Evolutionary conservation across 78 protist species (phyloP).

Genomic region (Dictyostelium firmibasis): DNA sequence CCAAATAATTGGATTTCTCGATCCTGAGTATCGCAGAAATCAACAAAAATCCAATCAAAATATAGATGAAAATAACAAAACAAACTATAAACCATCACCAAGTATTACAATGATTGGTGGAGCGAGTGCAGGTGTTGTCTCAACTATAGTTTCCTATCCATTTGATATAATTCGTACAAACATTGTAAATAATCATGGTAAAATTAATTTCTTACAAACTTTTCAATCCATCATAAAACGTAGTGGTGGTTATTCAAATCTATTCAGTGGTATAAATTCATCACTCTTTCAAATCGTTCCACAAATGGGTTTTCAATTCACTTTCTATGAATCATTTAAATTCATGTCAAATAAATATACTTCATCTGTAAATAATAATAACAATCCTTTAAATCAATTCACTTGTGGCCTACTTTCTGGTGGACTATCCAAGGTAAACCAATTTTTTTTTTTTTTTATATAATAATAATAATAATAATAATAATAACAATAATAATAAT

Average conservation of each 20-base stretch:
- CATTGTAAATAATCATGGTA: conserved; percentile 8
- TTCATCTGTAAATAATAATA: neutral
- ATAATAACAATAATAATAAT: neutral
- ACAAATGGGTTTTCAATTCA: conserved; percentile 56
- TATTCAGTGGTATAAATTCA: conserved; percentile 29
- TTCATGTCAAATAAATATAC: neutral
- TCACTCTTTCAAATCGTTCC: conserved; percentile 61
- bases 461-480: neutral
- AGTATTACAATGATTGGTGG: conserved; percentile 26
- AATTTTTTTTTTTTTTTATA: neutral
- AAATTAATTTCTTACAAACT: neutral
- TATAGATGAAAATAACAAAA: too few relatives aligned
- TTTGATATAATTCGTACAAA: conserved; percentile 59
- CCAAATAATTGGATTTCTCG: neutral
- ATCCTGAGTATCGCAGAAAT: conserved; percentile 2
- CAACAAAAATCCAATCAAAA: neutral
- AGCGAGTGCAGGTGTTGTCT: conserved; percentile 1
- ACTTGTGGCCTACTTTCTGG: conserved; percentile 56
- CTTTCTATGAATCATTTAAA: conserved; percentile 46
- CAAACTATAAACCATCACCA: conserved; percentile 5
- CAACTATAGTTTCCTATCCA: conserved; percentile 46
- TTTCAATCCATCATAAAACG: neutral
- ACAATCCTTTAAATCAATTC: conserved; percentile 27
- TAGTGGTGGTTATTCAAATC: neutral
- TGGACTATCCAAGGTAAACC: conserved; percentile 42